Base-by-base conservation (phyloP, 129 eudicot species). In the Artemisia argyi region DNA sequence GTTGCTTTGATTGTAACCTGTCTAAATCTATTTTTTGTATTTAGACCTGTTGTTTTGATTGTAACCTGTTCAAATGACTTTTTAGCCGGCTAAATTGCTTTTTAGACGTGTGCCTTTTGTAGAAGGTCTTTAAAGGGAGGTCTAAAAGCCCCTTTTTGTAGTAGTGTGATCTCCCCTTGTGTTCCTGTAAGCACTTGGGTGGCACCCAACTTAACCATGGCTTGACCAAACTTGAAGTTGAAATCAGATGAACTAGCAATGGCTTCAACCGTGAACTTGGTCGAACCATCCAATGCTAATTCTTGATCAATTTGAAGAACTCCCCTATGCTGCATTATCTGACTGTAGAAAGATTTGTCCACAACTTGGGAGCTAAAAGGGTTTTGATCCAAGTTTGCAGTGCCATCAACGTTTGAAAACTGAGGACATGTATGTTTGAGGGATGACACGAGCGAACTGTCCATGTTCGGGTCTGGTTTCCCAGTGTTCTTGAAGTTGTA, bases 101-200 rank as follows among this genome's bases (percentile, higher is more conserved):
- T n/a, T n/a, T n/a, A n/a, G n/a, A n/a, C n/a, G n/a, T n/a, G n/a
- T n/a, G n/a, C n/a, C n/a, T n/a, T n/a, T n/a, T n/a, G n/a, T n/a
- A n/a, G n/a, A n/a, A n/a, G n/a, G n/a, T n/a, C n/a, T n/a, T n/a
- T n/a, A n/a, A n/a, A n/a, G n/a, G n/a, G n/a, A n/a, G n/a, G n/a
- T n/a, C n/a, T n/a, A n/a, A n/a, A n/a, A n/a, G n/a, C n/a, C n/a
- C n/a, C n/a, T n/a, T n/a, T n/a, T n/a, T n/a, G n/a, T n/a, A n/a
- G n/a, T n/a, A n/a, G n/a, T n/a, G n/a, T n/a, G n/a, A 89, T 83
- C 73, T 85, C 75, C 11, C 91, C 96, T 72, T 84, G 76, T 52
- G 46, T 19, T 0, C 81, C 89, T 3, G 83, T 84, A 5, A 86
- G 89, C 47, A 89, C 91, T 52, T 82, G 56, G 17, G 74, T 59